Evolutionary conservation across 768 basidiomycete species (phyloP).

Genomic region (Astraeus odoratus): DNA sequence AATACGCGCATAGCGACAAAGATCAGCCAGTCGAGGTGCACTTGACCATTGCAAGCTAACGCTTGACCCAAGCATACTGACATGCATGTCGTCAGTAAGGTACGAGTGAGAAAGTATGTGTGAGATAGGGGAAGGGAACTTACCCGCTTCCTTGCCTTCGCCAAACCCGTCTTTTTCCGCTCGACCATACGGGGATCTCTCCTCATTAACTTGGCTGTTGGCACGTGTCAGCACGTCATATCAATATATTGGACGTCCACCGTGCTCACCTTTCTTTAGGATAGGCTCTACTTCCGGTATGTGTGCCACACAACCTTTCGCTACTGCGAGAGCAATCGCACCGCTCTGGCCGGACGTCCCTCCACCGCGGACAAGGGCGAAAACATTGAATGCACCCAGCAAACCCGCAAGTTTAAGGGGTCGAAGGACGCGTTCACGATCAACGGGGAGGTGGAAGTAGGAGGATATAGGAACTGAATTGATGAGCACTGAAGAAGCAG

Average conservation of each 20-base stretch:
- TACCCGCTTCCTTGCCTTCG: conserved; percentile 90
- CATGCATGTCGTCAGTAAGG: conserved; percentile 4
- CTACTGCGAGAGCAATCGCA: conserved; percentile 71
- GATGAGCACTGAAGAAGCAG: conserved; percentile 66
- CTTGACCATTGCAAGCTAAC: conserved; percentile 37
- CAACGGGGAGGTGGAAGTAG: conserved; percentile 69
- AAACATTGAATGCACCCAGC: conserved; percentile 78
- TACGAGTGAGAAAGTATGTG: background rate
- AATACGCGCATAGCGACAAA: too few relatives aligned
- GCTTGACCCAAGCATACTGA: conserved; percentile 95
- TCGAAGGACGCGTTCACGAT: conserved; percentile 75
- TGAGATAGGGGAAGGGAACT: conserved; percentile 27
- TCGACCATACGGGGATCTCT: conserved; percentile 98
- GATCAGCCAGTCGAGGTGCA: background rate
- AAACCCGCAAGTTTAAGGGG: conserved; percentile 81
- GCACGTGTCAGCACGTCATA: conserved; percentile 4
- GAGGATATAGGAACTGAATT: conserved; percentile 76
- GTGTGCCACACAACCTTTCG: conserved; percentile 67
- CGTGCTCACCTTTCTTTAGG: conserved; percentile 62
- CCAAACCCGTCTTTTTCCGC: conserved; percentile 90
- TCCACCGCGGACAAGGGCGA: conserved; percentile 74
- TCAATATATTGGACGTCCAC: background rate
- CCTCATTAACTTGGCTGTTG: conserved; percentile 70
- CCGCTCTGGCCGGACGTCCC: conserved; percentile 93
- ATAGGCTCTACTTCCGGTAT: conserved; percentile 58